phyloP scores from a whole-genome alignment of 352 stramenopile species.

The Phytophthora melonis region DNA sequence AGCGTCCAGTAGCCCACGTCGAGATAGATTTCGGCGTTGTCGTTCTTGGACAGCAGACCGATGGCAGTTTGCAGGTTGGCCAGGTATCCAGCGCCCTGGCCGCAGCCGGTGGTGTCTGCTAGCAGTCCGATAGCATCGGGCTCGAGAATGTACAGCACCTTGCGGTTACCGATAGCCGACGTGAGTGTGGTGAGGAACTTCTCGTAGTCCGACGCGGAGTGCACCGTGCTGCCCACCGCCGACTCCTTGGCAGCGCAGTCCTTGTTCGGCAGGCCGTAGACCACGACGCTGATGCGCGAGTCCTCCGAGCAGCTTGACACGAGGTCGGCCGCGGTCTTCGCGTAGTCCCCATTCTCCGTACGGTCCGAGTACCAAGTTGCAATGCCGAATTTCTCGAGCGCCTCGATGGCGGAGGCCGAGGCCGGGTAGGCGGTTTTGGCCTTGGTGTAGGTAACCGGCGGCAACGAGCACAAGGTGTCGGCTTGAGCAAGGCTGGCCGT shows the following conservation, averaged over 20 bases:
- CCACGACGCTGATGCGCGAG: constrained; percentile 63
- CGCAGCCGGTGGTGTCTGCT: constrained; percentile 42
- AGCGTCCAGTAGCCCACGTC: constrained; percentile 79
- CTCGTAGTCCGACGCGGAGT: constrained; percentile 57
- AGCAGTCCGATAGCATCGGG: constrained; percentile 71
- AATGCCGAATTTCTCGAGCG: constrained; percentile 62
- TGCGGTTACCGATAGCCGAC: constrained; percentile 54
- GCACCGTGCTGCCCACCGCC: constrained; percentile 39
- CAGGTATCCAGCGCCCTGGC: constrained; percentile 55
- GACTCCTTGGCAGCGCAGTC: constrained; percentile 73
- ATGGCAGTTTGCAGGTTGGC: constrained; percentile 64
- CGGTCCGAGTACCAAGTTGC: constrained; percentile 80
- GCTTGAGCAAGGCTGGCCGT: constrained; percentile 22
- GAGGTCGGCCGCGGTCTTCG: constrained; percentile 38
- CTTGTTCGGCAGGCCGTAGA: constrained; percentile 82
- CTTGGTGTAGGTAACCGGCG: constrained; percentile 49
- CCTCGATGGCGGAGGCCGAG: constrained; percentile 54
- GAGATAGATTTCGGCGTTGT: constrained; percentile 78
- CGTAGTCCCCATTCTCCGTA: constrained; percentile 48
- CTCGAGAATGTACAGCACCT: constrained; percentile 77
- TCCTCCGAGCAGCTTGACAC: constrained; percentile 46
- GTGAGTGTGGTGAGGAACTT: constrained; percentile 59
- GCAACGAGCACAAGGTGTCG: constrained; percentile 62
- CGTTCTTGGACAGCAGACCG: constrained; percentile 57
- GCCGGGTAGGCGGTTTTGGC: constrained; percentile 60